Evolutionary conservation across 257 asterid genomes (phyloP).

Genomic region (Plantago ovata): DNA sequence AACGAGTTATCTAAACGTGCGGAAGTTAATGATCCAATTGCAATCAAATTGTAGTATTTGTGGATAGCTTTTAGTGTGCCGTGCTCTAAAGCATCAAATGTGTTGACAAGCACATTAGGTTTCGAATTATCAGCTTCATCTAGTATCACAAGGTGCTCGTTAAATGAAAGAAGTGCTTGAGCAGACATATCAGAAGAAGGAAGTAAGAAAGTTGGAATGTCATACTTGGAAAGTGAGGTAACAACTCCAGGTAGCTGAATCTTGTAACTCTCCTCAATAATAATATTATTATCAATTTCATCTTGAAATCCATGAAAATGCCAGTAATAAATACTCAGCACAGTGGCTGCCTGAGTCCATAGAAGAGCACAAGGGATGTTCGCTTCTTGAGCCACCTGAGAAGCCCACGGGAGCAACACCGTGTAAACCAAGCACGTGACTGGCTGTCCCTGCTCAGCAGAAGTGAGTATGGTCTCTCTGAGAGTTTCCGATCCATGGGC

Average conservation of each 20-base stretch:
- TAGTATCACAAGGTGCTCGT: constrained; percentile 39
- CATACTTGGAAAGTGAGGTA: constrained; percentile 33
- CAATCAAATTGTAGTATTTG: background rate
- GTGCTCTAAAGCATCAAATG: constrained; percentile 39
- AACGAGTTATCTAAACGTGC: no score
- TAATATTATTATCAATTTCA: constrained; percentile 7
- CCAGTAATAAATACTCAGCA: constrained; percentile 40
- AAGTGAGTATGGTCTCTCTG: constrained; percentile 17
- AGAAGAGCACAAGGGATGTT: constrained; percentile 50
- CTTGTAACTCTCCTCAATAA: constrained; percentile 4
- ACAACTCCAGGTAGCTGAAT: constrained; percentile 41
- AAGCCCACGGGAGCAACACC: constrained; percentile 51
- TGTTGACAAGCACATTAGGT: constrained; percentile 47
- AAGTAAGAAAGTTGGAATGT: constrained; percentile 51
- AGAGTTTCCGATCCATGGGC: constrained; percentile 32
- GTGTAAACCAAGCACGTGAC: constrained; percentile 45
- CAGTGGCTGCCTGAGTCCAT: constrained; percentile 68
- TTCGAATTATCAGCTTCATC: constrained; percentile 20
- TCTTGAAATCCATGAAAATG: constrained; percentile 48
- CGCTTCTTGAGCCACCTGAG: constrained; percentile 43
- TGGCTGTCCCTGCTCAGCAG: constrained; percentile 36
- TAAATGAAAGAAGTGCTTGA: constrained; percentile 26
- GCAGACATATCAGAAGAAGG: constrained; percentile 20
- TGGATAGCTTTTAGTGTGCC: constrained; percentile 30
- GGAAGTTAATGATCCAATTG: no score